Evolutionary conservation across 495 filamentous ascomycete species (phyloP).

Genomic region (Usnea hakonensis): DNA sequence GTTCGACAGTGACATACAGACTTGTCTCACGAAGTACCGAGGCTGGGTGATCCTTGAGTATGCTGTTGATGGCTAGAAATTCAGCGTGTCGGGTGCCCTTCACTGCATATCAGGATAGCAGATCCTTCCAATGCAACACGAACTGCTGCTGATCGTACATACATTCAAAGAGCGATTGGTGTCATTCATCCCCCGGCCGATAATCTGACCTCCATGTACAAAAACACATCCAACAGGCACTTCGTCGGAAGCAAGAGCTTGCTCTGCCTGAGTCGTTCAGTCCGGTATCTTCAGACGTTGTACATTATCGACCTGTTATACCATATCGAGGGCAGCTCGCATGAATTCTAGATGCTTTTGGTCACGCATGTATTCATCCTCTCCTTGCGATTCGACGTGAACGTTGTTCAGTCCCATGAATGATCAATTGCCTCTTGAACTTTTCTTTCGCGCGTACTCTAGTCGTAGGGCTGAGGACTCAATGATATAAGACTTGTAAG

Average conservation of each 20-base stretch:
- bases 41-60: constrained; percentile 49
- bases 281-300: not conserved
- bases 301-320: not conserved
- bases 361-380: not conserved
- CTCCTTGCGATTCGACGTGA: not conserved
- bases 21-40: constrained; percentile 60
- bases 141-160: not conserved
- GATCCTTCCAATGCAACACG: not conserved
- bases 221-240: constrained; percentile 96
- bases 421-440: constrained; percentile 14
- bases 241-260: constrained; percentile 74
- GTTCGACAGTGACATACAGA: constrained; percentile 95
- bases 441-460: not conserved
- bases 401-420: not conserved
- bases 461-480: too few species aligned
- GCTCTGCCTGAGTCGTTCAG: constrained; percentile 51
- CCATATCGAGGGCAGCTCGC: constrained; percentile 11
- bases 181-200: constrained; percentile 88
- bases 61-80: constrained; percentile 69
- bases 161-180: constrained; percentile 81
- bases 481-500: too few species aligned
- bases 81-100: constrained; percentile 92
- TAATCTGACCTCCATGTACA: constrained; percentile 62
- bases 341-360: constrained; percentile 13
- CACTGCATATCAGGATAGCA: constrained; percentile 1